Percentiles rank a stretch among this genome's conserved stretches.
Evolutionary conservation across 257 asterid genomes (phyloP).

Genomic region (Ballota nigra): DNA sequence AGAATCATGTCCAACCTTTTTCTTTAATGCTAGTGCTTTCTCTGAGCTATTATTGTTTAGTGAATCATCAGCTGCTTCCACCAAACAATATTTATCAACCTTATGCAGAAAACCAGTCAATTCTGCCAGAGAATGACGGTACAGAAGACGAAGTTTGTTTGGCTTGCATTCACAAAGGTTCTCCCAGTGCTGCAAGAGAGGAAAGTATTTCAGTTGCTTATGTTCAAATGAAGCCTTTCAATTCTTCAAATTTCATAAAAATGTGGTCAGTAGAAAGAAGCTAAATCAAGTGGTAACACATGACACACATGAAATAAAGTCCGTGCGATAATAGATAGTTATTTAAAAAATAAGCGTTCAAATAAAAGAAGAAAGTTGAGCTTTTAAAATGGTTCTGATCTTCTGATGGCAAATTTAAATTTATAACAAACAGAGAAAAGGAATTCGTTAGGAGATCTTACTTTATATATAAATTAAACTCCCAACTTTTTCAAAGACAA

Average conservation of each 20-base stretch:
- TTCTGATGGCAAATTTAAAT: background rate
- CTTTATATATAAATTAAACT: no score
- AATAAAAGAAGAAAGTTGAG: background rate
- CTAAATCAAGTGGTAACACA: background rate
- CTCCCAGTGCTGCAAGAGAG: constrained; percentile 78
- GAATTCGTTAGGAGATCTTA: no score
- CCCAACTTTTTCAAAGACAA: no score
- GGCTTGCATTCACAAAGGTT: constrained; percentile 93
- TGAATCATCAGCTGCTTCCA: constrained; percentile 38
- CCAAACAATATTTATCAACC: constrained; percentile 37
- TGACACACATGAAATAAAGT: background rate
- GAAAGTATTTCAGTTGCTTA: constrained; percentile 20
- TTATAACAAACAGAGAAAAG: no score
- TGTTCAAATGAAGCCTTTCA: constrained; percentile 22
- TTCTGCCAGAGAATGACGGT: constrained; percentile 82
- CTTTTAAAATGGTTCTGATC: background rate
- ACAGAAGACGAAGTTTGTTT: constrained; percentile 62
- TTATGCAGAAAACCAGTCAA: constrained; percentile 58
- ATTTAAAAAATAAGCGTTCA: background rate
- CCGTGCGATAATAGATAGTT: background rate
- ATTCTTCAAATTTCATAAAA: constrained; percentile 19
- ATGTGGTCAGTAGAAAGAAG: background rate
- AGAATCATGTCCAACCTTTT: constrained; percentile 56
- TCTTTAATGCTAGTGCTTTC: constrained; percentile 47
- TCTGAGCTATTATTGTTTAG: constrained; percentile 37